Evolutionary conservation across 2,329 filamentous ascomycete genomes (phyloP), one percentile per base, ranked within the genome.

Genomic region (Neurospora crassa): DNA sequence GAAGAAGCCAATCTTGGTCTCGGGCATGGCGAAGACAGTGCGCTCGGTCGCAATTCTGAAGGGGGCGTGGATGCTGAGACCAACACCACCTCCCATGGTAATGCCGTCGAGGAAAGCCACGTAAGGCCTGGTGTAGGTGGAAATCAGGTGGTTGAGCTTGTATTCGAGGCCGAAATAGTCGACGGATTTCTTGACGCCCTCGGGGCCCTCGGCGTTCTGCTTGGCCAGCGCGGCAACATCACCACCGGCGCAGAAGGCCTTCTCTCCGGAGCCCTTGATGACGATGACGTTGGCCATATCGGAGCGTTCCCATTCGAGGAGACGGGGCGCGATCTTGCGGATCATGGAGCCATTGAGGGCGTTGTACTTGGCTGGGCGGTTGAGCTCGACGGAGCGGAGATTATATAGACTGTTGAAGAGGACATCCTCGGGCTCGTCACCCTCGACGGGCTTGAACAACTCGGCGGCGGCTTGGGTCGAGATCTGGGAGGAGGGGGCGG

Each of bases 1-100:
- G 86, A 99, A 99, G 86, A 98, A 97, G 47, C 96, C 96, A 78
- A 99, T 99, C 10, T 90, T 97, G 4, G 96, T 99, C 84, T 99
- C 96, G 40, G 96, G 96, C 96, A 99, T 99, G 76, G 96, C 94
- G 78, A 99, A 98, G 68, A 97, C 83, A 6, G 96, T 99, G 79
- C 91, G 91, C 83, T 99, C 96, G 2, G 96, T 99, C 45, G 96
- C 96, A 79, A 99, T 97, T 73, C 96, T 88, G 86, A 99, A 95
- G 3, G 96, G 96, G 2, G 96, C 95, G 82, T 99, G 96, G 69
- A 97, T 88, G 80, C 92, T 96, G 71, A 99, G 87, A 7, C 96
- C 96, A 70, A 98, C 96, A 75, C 96, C 96, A 71, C 96, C 96
- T 71, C 96, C 96, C 96, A 99, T 99, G 69, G 96, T 99, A 80